Conservation (phyloP, 1,139 yeast genomes). For the Wickerhamiella pararugosa region DNA sequence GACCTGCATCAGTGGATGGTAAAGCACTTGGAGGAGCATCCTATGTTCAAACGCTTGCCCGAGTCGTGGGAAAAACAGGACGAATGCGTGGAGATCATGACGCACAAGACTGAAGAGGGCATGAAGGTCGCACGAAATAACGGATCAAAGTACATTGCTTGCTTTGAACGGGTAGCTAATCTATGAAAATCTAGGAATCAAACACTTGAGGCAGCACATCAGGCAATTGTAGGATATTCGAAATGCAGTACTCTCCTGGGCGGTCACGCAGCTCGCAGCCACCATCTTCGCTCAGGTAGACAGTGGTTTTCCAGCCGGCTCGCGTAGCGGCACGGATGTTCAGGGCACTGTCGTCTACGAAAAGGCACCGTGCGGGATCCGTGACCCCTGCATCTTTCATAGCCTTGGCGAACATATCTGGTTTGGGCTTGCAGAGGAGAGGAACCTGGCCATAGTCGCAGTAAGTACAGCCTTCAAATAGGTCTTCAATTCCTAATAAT, state of each 20-base stretch:
- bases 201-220: constrained; percentile 14
- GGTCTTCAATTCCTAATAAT: constrained; percentile 71
- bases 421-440: constrained; percentile 78
- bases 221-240: constrained; percentile 11
- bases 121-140: constrained; percentile 85
- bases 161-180: constrained; percentile 42
- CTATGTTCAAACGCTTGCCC: constrained; percentile 67
- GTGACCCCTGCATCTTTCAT: constrained; percentile 45
- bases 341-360: constrained; percentile 66
- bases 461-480: constrained; percentile 84
- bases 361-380: constrained; percentile 36
- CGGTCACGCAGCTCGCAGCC: too few relatives aligned
- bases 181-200: background rate
- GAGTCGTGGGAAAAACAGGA: constrained; percentile 71
- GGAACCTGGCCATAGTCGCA: constrained; percentile 67
- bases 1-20: constrained; percentile 97
- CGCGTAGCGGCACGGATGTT: constrained; percentile 27
- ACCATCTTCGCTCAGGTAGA: constrained; percentile 40
- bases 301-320: constrained; percentile 30
- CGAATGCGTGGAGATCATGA: constrained; percentile 74
- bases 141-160: constrained; percentile 79
- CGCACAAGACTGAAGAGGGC: constrained; percentile 89
- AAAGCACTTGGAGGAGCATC: constrained; percentile 76
- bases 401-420: constrained; percentile 39
- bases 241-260: too few relatives aligned